Percentiles rank a stretch among this genome's conserved stretches.
Conservation (phyloP, 495 filamentous ascomycete species). For the Pyronema domesticum region DNA sequence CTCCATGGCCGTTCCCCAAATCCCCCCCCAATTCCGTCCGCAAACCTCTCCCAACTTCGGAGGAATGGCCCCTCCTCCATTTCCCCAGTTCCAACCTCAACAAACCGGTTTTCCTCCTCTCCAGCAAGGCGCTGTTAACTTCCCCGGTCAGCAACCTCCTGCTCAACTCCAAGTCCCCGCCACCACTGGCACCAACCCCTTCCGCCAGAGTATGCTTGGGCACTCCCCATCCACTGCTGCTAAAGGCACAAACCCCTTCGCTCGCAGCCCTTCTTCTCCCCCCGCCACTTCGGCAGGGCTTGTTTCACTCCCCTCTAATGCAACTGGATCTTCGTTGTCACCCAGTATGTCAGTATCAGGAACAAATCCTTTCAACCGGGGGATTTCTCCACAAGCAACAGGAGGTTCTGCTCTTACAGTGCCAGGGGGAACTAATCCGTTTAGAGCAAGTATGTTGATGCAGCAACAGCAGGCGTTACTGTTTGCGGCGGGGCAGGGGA, state of each 20-base stretch:
- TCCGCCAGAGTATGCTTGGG: conserved; percentile 42
- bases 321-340: no score
- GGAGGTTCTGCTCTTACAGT: conserved; percentile 29
- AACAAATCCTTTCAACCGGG: no score
- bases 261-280: conserved; percentile 25
- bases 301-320: no score
- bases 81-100: conserved; percentile 26
- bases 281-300: no score
- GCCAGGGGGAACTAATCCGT: conserved; percentile 89
- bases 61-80: conserved; percentile 33
- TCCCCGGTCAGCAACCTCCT: no score
- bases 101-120: conserved; percentile 17
- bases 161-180: conserved; percentile 31
- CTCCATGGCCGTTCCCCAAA: conserved; percentile 41
- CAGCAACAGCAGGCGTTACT: conserved; percentile 62
- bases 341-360: no score
- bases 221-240: background rate
- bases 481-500: conserved; percentile 17
- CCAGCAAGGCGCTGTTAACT: conserved; percentile 26
- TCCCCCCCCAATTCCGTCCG: conserved; percentile 28
- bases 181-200: conserved; percentile 63
- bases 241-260: conserved; percentile 61
- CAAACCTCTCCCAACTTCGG: conserved; percentile 36
- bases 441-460: conserved; percentile 67
- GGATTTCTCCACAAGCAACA: conserved; percentile 28